phyloP scores from a whole-genome alignment of 768 basidiomycete genomes.

The Phylloporus arenicola region DNA sequence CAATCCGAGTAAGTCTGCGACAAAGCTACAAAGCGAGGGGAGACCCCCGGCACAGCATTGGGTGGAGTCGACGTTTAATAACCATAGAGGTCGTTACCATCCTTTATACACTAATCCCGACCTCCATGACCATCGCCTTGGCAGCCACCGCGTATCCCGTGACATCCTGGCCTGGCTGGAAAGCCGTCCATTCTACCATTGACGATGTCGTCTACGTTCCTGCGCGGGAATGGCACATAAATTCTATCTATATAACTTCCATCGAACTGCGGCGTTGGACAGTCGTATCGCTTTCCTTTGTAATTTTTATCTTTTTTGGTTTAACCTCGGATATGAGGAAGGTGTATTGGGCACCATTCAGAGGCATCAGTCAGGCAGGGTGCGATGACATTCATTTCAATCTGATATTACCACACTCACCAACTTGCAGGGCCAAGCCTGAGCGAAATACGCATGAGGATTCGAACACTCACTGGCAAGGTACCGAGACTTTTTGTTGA shows the following conservation, averaged over 20 bases:
- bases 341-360: conserved; percentile 9
- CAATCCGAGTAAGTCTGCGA: conserved; percentile 2
- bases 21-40: background rate
- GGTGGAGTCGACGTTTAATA: conserved; percentile 14
- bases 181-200: conserved; percentile 11
- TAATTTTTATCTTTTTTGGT: conserved; percentile 16
- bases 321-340: conserved; percentile 12
- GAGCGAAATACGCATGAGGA: background rate
- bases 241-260: background rate
- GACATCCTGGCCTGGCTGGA: conserved; percentile 19
- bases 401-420: background rate
- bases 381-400: background rate
- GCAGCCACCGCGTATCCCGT: conserved; percentile 7
- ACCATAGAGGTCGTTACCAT: conserved; percentile 5
- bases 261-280: conserved; percentile 19
- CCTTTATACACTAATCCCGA: conserved; percentile 11
- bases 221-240: conserved; percentile 9
- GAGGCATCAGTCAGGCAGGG: background rate
- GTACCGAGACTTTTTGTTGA: background rate
- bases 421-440: background rate
- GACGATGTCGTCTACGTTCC: conserved; percentile 5
- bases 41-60: background rate
- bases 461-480: background rate
- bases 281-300: conserved; percentile 5
- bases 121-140: conserved; percentile 7